These are phyloP conservation scores for Acidomyces sp. DNA, from an alignment of 495 filamentous ascomycete genomes.

Conservation along the genomic window DNA sequence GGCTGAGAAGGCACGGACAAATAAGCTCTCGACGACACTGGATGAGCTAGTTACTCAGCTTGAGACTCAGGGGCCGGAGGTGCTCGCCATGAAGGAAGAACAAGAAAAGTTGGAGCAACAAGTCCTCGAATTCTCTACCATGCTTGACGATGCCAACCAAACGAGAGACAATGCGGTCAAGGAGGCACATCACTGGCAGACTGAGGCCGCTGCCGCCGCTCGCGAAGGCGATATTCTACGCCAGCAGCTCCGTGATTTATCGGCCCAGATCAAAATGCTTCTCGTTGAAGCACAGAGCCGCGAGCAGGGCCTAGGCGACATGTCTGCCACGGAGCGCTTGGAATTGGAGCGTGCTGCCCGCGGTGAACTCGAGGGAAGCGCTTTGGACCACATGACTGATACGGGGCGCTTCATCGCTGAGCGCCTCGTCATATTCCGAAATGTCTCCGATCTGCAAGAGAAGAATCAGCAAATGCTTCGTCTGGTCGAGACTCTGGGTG, in stretches of 20 bases:
- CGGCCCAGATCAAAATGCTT: conserved; percentile 76
- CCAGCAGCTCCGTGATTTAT: conserved; percentile 81
- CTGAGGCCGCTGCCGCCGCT: conserved; percentile 51
- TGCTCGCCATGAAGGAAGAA: conserved; percentile 46
- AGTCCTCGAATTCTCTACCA: conserved; percentile 64
- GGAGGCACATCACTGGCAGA: conserved; percentile 58
- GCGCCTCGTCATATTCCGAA: conserved; percentile 67
- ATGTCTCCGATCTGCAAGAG: conserved; percentile 71
- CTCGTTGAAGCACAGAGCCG: conserved; percentile 65
- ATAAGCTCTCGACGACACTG: conserved; percentile 56
- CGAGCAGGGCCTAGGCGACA: conserved; percentile 62
- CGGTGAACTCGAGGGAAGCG: conserved; percentile 47
- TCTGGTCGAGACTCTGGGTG: conserved; percentile 67
- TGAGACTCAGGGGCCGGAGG: conserved; percentile 46
- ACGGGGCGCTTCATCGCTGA: conserved; percentile 72
- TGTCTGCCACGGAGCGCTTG: conserved; percentile 48
- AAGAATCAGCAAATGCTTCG: conserved; percentile 75
- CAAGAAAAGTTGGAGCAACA: conserved; percentile 46
- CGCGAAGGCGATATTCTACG: conserved; percentile 68
- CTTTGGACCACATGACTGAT: conserved; percentile 56
- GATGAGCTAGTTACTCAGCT: conserved; percentile 63
- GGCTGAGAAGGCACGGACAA: conserved; percentile 53
- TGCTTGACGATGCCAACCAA: conserved; percentile 42
- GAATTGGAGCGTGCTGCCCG: conserved; percentile 62
- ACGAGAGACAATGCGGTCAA: conserved; percentile 45